Percentiles rank a stretch among this genome's conserved stretches.
Evolutionary conservation across 2,329 filamentous ascomycete genomes (phyloP).

Genomic region (Pseudogymnoascus sp.): DNA sequence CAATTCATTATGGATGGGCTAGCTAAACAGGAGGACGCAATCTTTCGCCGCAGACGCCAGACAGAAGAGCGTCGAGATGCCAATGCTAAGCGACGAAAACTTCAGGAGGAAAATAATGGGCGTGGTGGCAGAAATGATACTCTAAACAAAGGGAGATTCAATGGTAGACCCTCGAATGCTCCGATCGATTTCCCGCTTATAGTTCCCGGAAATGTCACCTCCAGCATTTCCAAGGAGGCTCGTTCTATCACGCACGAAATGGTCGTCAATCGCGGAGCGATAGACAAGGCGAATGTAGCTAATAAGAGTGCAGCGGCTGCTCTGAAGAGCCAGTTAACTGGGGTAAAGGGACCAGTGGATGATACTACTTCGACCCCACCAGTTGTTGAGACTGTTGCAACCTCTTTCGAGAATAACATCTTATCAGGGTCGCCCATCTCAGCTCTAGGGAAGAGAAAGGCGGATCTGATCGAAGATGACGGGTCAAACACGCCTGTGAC

Average conservation of each 20-base stretch:
- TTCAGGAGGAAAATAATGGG: conserved; percentile 50
- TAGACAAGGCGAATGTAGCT: conserved; percentile 65
- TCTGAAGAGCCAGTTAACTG: conserved; percentile 72
- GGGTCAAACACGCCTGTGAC: conserved; percentile 46
- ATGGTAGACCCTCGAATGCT: conserved; percentile 23
- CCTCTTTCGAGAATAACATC: conserved; percentile 11
- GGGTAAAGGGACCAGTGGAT: conserved; percentile 27
- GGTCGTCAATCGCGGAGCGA: conserved; percentile 66
- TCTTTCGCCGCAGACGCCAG: conserved; percentile 83
- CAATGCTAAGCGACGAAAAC: conserved; percentile 68
- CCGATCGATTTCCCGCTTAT: conserved; percentile 49
- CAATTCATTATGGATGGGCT: conserved; percentile 84
- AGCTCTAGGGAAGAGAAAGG: conserved; percentile 68
- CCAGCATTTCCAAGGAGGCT: conserved; percentile 48
- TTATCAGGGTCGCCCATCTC: conserved; percentile 36
- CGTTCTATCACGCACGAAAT: conserved; percentile 74
- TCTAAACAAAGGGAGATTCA: conserved; percentile 19
- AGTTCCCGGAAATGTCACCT: conserved; percentile 41
- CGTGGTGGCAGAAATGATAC: conserved; percentile 26
- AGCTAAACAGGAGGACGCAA: conserved; percentile 86
- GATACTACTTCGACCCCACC: conserved; percentile 13
- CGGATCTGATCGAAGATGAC: conserved; percentile 57
- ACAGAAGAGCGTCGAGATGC: conserved; percentile 77
- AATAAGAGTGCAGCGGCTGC: conserved; percentile 94
- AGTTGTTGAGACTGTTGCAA: conserved; percentile 24